Base-by-base conservation (phyloP, 139 green algal species). In the Haematococcus lacustris region DNA sequence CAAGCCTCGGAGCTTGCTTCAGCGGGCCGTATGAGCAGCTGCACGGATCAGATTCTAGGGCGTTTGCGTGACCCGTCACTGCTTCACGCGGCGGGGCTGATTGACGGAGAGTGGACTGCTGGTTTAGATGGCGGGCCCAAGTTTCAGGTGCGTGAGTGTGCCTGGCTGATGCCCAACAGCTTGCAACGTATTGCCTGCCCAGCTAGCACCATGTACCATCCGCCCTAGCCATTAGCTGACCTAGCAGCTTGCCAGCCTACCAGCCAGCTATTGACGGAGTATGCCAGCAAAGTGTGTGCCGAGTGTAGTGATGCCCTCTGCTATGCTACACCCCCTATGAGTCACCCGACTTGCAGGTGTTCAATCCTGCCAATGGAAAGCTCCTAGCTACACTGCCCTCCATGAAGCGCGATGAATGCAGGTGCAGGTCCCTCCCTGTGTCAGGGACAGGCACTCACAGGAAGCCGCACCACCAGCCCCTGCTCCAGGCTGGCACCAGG, bases 321-420 rank as follows among this genome's bases (percentile, higher is more conserved):
- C 47, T 57, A 21, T 57, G 21, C 13, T 13, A 57, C 47, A 28
- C 13, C 21, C 13, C 47, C 13, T 21, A 13, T 57, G 13, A 57
- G 13, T 28, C 47, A 21, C 47, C 53, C 53, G 33, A 47, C 7
- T 32, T 35, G 67, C 79, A 94, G 87, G 91, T 96, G 2, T 38
- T 64, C n/a, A 92, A 95, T 78, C 91, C 92, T 7, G 88, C 91
- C 53, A 96, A 86, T 6, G 88, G 80, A 4, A 73, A 90, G 62
- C 53, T 80, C 1, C 73, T 97, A 0, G 89, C 88, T 28, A 85
- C 71, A 2, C 77, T 96, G 70, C 68, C 84, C 0, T 71, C 73
- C 33, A 85, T 88, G 76, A 76, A 80, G 6, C 78, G 64, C 6
- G 71, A 74, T 3, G 91, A 94, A 70, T 89, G n/a, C n/a, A n/a